phyloP scores from a whole-genome alignment of 192 early-diverging fungal genomes.

The Coemansia aciculifera region DNA sequence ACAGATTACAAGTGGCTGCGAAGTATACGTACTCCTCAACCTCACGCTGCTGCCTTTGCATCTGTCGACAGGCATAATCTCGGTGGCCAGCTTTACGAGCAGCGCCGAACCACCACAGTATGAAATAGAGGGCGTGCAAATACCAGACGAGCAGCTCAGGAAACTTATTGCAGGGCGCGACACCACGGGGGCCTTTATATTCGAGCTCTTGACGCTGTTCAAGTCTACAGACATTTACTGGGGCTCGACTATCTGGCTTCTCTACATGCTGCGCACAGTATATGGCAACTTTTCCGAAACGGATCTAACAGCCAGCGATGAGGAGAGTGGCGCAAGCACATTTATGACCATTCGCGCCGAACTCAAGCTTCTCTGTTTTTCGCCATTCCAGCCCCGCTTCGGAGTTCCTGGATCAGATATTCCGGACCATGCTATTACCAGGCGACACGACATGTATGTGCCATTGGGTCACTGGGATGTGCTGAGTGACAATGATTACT shows the following conservation, averaged over 20 bases:
- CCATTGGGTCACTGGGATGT: background rate
- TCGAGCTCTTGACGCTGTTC: background rate
- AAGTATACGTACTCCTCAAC: conserved; percentile 15
- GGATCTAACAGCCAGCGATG: background rate
- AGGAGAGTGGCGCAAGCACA: background rate
- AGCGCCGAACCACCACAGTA: background rate
- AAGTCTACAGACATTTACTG: conserved; percentile 20
- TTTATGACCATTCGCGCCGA: background rate
- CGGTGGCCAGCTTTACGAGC: background rate
- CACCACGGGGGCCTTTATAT: background rate
- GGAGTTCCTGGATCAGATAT: background rate
- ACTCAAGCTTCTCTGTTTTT: conserved; percentile 16
- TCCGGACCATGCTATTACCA: background rate
- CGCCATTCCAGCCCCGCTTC: conserved; percentile 18
- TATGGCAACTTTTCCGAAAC: background rate
- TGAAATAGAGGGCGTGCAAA: background rate
- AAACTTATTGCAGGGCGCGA: background rate
- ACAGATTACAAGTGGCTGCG: background rate
- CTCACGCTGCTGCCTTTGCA: conserved; percentile 9
- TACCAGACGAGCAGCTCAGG: background rate
- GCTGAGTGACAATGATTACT: background rate
- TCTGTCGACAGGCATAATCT: background rate
- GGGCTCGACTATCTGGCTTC: conserved; percentile 20
- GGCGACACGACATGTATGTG: background rate
- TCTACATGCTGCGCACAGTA: conserved; percentile 11